Evolutionary conservation across 257 asterid genomes (phyloP), one percentile per base, ranked within the genome.

Genomic region (Henckelia pumila): DNA sequence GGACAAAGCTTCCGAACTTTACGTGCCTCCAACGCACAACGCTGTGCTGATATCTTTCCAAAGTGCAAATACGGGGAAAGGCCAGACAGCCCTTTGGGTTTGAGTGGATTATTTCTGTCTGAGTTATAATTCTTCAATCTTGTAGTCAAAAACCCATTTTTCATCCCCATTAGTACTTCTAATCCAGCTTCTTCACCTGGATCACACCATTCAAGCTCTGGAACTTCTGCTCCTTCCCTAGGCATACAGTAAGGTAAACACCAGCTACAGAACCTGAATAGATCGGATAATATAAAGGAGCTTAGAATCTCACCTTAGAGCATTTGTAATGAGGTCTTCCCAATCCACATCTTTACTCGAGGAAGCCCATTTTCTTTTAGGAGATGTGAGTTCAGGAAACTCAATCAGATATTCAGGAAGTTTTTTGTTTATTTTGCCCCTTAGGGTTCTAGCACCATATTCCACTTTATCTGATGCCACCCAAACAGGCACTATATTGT

Each of bases 31-130:
- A 91, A 72, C 58, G 95, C 95, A 84, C 96, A 91, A 64, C 97
- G 79, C 77, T 94, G 97, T 13, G 99, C 93, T 29, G 95, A 86
- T 79, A 94, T 84, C 82, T 90, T 95, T 50, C 99, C 99, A 75
- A 94, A 94, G 80, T 94, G 99, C 78, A 94, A 77, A 81, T 94
- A 91, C 0, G 99, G 99, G n/a, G 99, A 91, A 47, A 94, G 95
- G 22, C 95, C 85, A 69, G 99, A 94, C 25, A 94, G 84, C 28
- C 89, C 92, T 79, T 85, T 81, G 59, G 97, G 89, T 76, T 88
- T 94, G 71, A 86, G 56, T 16, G 99, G 97, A 82, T 88, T 85
- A 73, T 94, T 94, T 71, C 97, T 80, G 67, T 94, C 97, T 9
- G 88, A 47, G 76, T 83, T 64, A 75, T 91, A 94, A 66, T 69